A percentile compares a stretch with the other conserved stretches of the same genome.
phyloP scores from a whole-genome alignment of 2,329 filamentous ascomycete species.

The Neonectria faginata region DNA sequence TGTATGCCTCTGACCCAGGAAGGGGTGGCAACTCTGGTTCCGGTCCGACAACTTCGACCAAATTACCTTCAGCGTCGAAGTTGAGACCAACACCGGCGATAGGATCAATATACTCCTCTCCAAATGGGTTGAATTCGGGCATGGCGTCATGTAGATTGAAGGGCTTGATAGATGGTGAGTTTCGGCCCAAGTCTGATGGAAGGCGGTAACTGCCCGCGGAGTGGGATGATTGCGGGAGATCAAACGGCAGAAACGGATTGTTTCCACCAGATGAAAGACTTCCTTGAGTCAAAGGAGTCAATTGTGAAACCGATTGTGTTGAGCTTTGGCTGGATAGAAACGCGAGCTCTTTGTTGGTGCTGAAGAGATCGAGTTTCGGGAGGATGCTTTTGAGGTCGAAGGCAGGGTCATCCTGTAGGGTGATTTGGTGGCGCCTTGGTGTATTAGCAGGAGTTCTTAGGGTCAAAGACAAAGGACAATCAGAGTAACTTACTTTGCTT shows the following conservation, averaged over 20 bases:
- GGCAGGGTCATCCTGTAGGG: constrained; percentile 83
- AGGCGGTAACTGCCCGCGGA: constrained; percentile 50
- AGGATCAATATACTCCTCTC: constrained; percentile 54
- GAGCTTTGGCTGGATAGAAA: constrained; percentile 53
- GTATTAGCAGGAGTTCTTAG: constrained; percentile 19
- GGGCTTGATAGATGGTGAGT: constrained; percentile 46
- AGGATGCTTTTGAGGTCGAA: constrained; percentile 63
- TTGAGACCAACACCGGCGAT: constrained; percentile 58
- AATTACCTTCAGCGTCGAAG: constrained; percentile 65
- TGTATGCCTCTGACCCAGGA: constrained; percentile 38
- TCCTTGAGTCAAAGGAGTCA: constrained; percentile 56
- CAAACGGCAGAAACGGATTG: constrained; percentile 46
- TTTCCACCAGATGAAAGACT: constrained; percentile 47
- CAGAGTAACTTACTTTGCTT: constrained; percentile 72
- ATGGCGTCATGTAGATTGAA: constrained; percentile 35
- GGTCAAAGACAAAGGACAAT: constrained; percentile 45
- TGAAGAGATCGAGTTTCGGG: constrained; percentile 52
- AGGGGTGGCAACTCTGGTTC: constrained; percentile 58
- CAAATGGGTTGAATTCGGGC: constrained; percentile 50
- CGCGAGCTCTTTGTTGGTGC: constrained; percentile 49
- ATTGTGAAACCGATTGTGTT: constrained; percentile 55
- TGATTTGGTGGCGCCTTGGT: constrained; percentile 77
- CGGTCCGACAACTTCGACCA: constrained; percentile 55
- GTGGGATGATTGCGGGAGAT: constrained; percentile 51
- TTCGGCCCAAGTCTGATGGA: constrained; percentile 50